Percentiles rank a stretch among this genome's conserved stretches.
Evolutionary conservation across 2,329 filamentous ascomycete genomes (phyloP).

Genomic region (Sarocladium oryzae): DNA sequence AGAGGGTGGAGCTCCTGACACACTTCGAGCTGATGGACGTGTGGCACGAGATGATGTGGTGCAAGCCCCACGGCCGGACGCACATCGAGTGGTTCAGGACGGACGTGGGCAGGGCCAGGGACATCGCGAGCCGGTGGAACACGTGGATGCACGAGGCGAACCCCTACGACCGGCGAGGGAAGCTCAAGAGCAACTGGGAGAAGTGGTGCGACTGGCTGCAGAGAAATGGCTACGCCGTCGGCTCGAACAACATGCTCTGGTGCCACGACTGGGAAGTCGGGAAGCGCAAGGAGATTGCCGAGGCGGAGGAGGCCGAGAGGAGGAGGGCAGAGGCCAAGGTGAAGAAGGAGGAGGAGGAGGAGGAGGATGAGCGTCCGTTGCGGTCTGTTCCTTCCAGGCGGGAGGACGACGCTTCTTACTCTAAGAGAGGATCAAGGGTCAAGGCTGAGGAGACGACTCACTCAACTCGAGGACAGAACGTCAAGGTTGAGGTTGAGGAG

Average conservation of each 20-base stretch:
- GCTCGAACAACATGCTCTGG: not conserved
- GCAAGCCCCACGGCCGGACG: not conserved
- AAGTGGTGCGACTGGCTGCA: not conserved
- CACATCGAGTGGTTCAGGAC: slow-evolving; percentile 9
- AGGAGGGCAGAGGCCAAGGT: not conserved
- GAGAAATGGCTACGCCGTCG: not conserved
- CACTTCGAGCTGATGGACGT: not conserved
- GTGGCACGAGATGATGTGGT: slow-evolving; percentile 7
- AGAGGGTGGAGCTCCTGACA: not conserved
- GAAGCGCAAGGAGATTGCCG: not conserved
- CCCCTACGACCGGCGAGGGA: slow-evolving; percentile 5
- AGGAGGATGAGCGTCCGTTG: too few relatives aligned
- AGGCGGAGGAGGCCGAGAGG: too few relatives aligned
- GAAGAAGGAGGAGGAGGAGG: not conserved
- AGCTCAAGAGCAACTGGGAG: not conserved
- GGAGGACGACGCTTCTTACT: too few relatives aligned
- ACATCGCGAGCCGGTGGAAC: not conserved
- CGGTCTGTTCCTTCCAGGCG: too few relatives aligned
- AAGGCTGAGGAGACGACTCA: too few relatives aligned
- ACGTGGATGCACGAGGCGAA: not conserved
- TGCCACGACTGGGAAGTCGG: not conserved
- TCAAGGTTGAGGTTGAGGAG: too few relatives aligned
- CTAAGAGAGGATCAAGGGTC: too few relatives aligned
- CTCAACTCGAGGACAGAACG: too few relatives aligned
- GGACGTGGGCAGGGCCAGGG: not conserved